These are phyloP conservation scores for Ustilago loliicola DNA, from an alignment of 1,284 basidiomycete species.

Conservation along the genomic window DNA sequence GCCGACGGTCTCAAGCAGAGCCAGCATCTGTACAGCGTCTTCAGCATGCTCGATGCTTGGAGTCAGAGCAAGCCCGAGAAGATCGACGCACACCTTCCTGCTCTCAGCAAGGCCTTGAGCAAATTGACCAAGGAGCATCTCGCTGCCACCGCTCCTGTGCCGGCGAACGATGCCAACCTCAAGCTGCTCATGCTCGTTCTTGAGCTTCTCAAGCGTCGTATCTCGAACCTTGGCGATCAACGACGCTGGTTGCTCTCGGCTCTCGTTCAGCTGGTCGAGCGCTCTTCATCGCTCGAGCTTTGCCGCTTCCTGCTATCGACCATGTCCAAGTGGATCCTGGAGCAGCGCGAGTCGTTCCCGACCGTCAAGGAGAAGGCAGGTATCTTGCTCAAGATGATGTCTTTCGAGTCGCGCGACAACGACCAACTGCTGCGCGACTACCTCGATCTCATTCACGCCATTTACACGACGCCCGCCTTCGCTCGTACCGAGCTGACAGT, in stretches of 20 bases:
- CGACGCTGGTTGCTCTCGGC: conserved; percentile 79
- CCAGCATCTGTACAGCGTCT: conserved; percentile 81
- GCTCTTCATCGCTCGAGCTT: conserved; percentile 85
- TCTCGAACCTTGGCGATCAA: conserved; percentile 74
- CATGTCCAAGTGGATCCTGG: conserved; percentile 88
- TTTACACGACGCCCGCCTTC: conserved; percentile 88
- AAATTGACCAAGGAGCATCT: conserved; percentile 92
- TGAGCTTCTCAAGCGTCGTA: conserved; percentile 73
- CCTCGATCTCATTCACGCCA: conserved; percentile 90
- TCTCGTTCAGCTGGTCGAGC: conserved; percentile 87
- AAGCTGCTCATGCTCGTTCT: conserved; percentile 74
- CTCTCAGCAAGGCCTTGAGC: conserved; percentile 86
- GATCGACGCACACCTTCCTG: conserved; percentile 83
- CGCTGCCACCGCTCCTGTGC: conserved; percentile 71
- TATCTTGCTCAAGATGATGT: conserved; percentile 89
- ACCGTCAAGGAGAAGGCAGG: conserved; percentile 96
- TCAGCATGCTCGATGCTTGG: conserved; percentile 89
- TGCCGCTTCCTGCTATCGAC: conserved; percentile 90
- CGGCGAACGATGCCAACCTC: conserved; percentile 66
- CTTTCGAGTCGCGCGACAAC: conserved; percentile 82
- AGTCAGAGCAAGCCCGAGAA: conserved; percentile 84
- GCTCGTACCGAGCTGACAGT: conserved; percentile 94
- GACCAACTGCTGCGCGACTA: conserved; percentile 84
- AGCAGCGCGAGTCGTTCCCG: conserved; percentile 74
- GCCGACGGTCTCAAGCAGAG: conserved; percentile 84